Evolutionary conservation across 805 yeast genomes (phyloP).

Genomic region (Nakazawaea ambrosiae): DNA sequence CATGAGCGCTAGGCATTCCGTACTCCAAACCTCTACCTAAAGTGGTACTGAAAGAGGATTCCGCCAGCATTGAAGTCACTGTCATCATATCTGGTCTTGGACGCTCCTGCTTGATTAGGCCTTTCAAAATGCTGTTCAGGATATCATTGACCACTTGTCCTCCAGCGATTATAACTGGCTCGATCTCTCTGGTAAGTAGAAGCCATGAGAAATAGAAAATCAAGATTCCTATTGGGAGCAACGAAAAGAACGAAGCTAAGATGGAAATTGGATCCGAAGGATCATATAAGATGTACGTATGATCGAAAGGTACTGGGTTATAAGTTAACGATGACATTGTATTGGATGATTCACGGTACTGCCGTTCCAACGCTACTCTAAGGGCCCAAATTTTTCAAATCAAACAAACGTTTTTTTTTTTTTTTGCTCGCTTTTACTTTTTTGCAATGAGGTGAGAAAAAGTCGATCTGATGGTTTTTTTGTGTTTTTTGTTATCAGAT

Average conservation of each 20-base stretch:
- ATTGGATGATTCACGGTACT: no score
- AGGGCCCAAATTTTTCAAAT: no score
- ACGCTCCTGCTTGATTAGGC: slow-evolving; percentile 59
- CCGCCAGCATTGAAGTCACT: slow-evolving; percentile 13
- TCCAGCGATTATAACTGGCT: slow-evolving; percentile 72
- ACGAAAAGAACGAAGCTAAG: slow-evolving; percentile 62
- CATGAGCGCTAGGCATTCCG: slow-evolving; percentile 98
- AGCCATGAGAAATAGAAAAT: slow-evolving; percentile 82
- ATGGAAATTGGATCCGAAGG: slow-evolving; percentile 56
- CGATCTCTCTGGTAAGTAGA: slow-evolving; percentile 73
- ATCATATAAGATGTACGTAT: slow-evolving; percentile 77
- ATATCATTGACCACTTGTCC: slow-evolving; percentile 83
- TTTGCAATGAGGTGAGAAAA: no score
- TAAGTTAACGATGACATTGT: slow-evolving; percentile 17
- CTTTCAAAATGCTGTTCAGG: slow-evolving; percentile 62
- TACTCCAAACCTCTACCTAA: slow-evolving; percentile 43
- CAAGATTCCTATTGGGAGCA: slow-evolving; percentile 73
- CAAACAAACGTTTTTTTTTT: no score
- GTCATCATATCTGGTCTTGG: slow-evolving; percentile 33
- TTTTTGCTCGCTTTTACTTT: no score
- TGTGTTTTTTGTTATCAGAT: no score
- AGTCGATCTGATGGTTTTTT: no score
- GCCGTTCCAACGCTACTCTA: no score
- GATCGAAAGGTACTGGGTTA: slow-evolving; percentile 59
- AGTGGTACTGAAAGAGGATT: slow-evolving; percentile 24